Conservation (phyloP, 495 filamentous ascomycete genomes). For the Pseudomonodictys pantanalensis region DNA sequence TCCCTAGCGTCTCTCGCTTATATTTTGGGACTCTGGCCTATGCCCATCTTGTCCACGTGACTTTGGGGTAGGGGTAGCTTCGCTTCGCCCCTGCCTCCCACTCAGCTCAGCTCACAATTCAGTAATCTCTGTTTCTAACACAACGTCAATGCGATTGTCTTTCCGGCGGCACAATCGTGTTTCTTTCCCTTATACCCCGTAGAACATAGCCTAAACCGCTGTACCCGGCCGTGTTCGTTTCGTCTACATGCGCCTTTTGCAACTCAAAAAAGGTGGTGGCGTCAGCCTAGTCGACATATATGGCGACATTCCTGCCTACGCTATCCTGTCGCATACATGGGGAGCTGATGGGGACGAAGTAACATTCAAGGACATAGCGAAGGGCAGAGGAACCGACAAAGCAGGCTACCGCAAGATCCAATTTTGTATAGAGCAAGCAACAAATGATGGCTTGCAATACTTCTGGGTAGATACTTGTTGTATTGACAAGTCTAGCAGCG, state of each 20-base stretch:
- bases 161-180: too few species aligned
- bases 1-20: neutral
- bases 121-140: too few species aligned
- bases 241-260: slow-evolving; percentile 8
- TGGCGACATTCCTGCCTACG: neutral
- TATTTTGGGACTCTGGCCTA: too few species aligned
- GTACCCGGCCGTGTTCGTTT: too few species aligned
- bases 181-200: too few species aligned
- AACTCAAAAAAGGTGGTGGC: neutral
- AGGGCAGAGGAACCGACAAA: neutral
- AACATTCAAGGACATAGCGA: neutral
- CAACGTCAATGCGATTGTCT: too few species aligned
- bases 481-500: neutral
- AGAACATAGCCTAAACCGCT: too few species aligned
- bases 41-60: too few species aligned
- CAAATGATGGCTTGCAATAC: neutral
- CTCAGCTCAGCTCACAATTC: too few species aligned
- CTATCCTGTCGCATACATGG: neutral
- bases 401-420: neutral
- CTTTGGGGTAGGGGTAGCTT: too few species aligned
- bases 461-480: neutral
- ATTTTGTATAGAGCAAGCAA: neutral
- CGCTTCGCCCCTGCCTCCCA: too few species aligned
- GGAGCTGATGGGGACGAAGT: neutral
- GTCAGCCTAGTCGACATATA: neutral